These are phyloP conservation scores for Fusarium sp. DNA, from an alignment of 2,329 filamentous ascomycete species.

Conservation along the genomic window DNA sequence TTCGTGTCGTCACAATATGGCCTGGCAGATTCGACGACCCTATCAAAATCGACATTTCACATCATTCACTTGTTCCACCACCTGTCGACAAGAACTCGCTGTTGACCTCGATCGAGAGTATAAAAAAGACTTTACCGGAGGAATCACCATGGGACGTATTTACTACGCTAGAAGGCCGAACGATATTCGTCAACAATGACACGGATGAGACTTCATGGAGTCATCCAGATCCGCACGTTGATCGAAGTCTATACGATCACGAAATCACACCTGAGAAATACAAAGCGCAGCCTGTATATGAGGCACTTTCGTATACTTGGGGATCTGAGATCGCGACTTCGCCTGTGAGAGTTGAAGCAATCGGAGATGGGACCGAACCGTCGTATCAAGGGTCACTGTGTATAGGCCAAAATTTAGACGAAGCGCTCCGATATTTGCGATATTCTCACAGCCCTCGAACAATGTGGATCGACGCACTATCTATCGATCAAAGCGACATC, in stretches of 20 bases:
- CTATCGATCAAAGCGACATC: neutral
- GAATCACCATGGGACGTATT: neutral
- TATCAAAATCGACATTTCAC: neutral
- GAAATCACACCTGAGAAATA: rapidly evolving
- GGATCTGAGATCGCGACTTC: neutral
- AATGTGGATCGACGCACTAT: conserved; percentile 15
- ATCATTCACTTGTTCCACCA: neutral
- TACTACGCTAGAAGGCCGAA: neutral
- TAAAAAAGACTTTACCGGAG: neutral
- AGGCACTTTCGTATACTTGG: neutral
- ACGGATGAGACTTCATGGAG: neutral
- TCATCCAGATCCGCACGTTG: neutral
- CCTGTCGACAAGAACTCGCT: neutral
- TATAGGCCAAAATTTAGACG: neutral
- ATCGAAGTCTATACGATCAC: neutral
- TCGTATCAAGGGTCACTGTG: neutral
- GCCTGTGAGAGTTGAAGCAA: neutral
- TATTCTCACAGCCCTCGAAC: conserved; percentile 1
- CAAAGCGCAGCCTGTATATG: neutral
- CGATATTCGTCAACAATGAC: neutral
- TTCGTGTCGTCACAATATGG: neutral
- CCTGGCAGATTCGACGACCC: neutral
- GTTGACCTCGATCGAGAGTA: neutral
- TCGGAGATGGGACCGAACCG: neutral
- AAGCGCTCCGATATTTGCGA: neutral